These are phyloP conservation scores for Monosiga brevicollis DNA, from an alignment of 78 protist species.

Conservation along the genomic window DNA sequence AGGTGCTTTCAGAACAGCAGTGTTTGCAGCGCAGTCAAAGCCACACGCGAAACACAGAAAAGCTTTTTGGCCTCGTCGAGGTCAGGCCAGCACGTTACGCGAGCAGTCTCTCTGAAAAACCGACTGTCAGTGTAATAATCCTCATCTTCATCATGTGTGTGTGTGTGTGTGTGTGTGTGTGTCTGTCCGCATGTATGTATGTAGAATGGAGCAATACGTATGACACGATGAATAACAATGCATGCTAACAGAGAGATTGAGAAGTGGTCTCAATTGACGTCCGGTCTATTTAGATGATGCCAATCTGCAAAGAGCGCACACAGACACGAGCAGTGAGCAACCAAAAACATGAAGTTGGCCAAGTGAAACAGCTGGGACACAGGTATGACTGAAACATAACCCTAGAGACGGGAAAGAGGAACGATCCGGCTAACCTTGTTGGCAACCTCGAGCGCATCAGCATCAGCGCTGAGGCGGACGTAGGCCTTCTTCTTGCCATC, in stretches of 20 bases:
- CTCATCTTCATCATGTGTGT: too few relatives aligned
- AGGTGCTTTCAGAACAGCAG: too few relatives aligned
- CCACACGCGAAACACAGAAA: too few relatives aligned
- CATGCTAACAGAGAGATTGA: background rate
- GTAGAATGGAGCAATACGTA: background rate
- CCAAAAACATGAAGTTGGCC: background rate
- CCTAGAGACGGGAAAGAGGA: background rate
- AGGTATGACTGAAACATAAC: background rate
- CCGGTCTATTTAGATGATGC: conserved; percentile 63
- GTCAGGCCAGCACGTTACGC: too few relatives aligned
- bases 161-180: background rate
- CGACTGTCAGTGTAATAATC: too few relatives aligned
- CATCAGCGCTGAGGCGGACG: conserved; percentile 70
- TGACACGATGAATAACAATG: background rate
- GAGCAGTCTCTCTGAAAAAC: too few relatives aligned
- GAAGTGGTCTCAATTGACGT: background rate
- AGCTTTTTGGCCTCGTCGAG: too few relatives aligned
- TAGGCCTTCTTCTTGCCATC: conserved; percentile 97
- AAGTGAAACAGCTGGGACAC: background rate
- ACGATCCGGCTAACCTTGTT: conserved; percentile 57
- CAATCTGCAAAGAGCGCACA: conserved; percentile 34
- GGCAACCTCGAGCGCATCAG: conserved; percentile 86
- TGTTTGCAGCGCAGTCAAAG: too few relatives aligned
- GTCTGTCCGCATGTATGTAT: background rate
- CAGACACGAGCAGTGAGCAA: background rate